phyloP scores from a whole-genome alignment of 257 asterid genomes.

The Echites panduratus region DNA sequence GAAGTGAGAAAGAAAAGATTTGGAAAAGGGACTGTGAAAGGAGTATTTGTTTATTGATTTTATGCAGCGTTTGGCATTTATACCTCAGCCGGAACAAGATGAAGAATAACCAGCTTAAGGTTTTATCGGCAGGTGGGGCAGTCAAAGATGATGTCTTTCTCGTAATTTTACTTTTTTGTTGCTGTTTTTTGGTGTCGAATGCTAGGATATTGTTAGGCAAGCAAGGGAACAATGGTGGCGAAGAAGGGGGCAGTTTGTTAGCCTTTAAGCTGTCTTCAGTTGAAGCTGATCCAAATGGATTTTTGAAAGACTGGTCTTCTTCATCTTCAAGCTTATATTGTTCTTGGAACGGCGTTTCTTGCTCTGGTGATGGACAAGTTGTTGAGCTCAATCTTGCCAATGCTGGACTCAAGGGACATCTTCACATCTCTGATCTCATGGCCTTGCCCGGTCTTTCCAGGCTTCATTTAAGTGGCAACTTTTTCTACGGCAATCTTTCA shows the following conservation, averaged over 20 bases:
- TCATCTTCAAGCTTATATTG: conserved; percentile 55
- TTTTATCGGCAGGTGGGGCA: conserved; percentile 17
- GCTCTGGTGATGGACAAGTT: conserved; percentile 54
- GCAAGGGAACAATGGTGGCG: conserved; percentile 11
- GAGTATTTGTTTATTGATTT: conserved; percentile 12
- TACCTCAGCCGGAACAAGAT: conserved; percentile 24
- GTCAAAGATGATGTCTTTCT: conserved; percentile 32
- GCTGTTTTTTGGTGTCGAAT: conserved; percentile 32
- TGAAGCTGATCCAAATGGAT: conserved; percentile 52
- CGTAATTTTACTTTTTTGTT: conserved; percentile 27
- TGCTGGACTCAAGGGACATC: conserved; percentile 52
- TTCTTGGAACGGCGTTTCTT: conserved; percentile 65
- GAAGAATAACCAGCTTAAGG: conserved; percentile 24
- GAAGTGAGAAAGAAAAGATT: neutral
- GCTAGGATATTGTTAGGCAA: conserved; percentile 31
- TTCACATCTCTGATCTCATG: conserved; percentile 52
- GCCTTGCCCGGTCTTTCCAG: conserved; percentile 41
- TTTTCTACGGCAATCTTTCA: conserved; percentile 64
- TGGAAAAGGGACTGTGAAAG: neutral
- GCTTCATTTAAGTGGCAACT: conserved; percentile 55
- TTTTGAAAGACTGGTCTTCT: conserved; percentile 50
- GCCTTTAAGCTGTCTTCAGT: conserved; percentile 67
- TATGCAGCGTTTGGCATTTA: conserved; percentile 32
- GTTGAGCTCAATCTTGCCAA: conserved; percentile 50
- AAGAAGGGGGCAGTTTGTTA: conserved; percentile 40